Percentiles rank a stretch among this genome's conserved stretches.
phyloP scores from a whole-genome alignment of 2,329 filamentous ascomycete genomes.

The Aaosphaeria arxii region DNA sequence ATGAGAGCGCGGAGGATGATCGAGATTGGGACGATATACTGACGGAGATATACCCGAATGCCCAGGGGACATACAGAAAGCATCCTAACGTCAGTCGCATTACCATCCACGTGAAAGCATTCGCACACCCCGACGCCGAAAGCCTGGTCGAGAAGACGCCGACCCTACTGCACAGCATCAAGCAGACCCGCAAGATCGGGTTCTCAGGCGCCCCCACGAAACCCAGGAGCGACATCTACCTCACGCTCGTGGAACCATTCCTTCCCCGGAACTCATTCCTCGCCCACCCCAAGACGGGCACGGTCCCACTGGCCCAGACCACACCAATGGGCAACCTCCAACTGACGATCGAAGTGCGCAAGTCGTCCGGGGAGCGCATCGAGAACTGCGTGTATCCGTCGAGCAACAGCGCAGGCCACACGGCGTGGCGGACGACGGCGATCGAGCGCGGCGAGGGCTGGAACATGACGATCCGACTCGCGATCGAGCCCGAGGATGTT shows the following conservation, averaged over 20 bases:
- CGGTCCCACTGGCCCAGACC: slow-evolving; percentile 66
- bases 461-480: slow-evolving; percentile 83
- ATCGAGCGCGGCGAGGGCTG: slow-evolving; percentile 76
- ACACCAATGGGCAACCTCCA: slow-evolving; percentile 74
- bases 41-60: slow-evolving; percentile 61
- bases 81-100: slow-evolving; percentile 72
- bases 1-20: slow-evolving; percentile 44
- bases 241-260: slow-evolving; percentile 78
- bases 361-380: slow-evolving; percentile 73
- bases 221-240: slow-evolving; percentile 88
- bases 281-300: slow-evolving; percentile 74
- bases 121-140: slow-evolving; percentile 75
- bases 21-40: slow-evolving; percentile 74
- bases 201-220: slow-evolving; percentile 91
- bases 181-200: slow-evolving; percentile 82
- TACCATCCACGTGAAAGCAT: slow-evolving; percentile 75
- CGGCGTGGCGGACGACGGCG: slow-evolving; percentile 84
- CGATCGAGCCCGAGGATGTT: slow-evolving; percentile 76
- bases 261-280: slow-evolving; percentile 65
- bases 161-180: slow-evolving; percentile 77
- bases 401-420: slow-evolving; percentile 74
- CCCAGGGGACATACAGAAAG: slow-evolving; percentile 71
- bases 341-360: slow-evolving; percentile 83
- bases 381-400: slow-evolving; percentile 85
- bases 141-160: slow-evolving; percentile 80